Evolutionary conservation across 805 yeast genomes (phyloP), one percentile per base, ranked within the genome.

Genomic region (Schwanniomyces occidentalis): DNA sequence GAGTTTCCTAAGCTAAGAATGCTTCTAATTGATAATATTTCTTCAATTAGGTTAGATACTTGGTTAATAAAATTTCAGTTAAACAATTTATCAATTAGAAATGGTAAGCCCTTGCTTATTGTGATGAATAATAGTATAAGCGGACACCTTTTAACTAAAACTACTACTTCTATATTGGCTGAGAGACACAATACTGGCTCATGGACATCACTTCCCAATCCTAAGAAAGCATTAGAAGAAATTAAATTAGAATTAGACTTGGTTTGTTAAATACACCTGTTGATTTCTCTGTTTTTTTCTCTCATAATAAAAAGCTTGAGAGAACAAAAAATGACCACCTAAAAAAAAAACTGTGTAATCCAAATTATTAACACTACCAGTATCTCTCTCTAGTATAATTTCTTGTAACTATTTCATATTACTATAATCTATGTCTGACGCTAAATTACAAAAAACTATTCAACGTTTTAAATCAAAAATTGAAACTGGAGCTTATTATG

Each of bases 401-500:
- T n/a, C n/a, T n/a, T n/a, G n/a, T n/a, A n/a, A n/a, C n/a, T n/a
- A n/a, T n/a, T n/a, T n/a, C n/a, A n/a, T n/a, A n/a, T n/a, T n/a
- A n/a, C n/a, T n/a, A n/a, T n/a, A n/a, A n/a, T n/a, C n/a, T 6
- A 44, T 48, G 51, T 42, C 49, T 13, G 55, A 52, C 36, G 57
- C 48, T 37, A 81, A 79, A 51, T 58, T 83, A 16, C 69, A 73
- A 34, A 73, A 75, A 48, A 82, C 88, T 1, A 58, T 83, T 28
- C 77, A 71, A 15, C 66, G 93, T 45, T 84, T 83, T 63, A 76
- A 80, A 51, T 73, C 69, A 27, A 81, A 85, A 49, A 82, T 91
- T 44, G 76, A 73, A 32, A 73, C 73, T 32, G 87, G 86, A 2
- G 85, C 89, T 36, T 88, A 73, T 63, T 91, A 91, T 56, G 99